A percentile compares a stretch with the other conserved stretches of the same genome.
Evolutionary conservation across 345 rosid species (phyloP).

Genomic region (Noccaea caerulescens): DNA sequence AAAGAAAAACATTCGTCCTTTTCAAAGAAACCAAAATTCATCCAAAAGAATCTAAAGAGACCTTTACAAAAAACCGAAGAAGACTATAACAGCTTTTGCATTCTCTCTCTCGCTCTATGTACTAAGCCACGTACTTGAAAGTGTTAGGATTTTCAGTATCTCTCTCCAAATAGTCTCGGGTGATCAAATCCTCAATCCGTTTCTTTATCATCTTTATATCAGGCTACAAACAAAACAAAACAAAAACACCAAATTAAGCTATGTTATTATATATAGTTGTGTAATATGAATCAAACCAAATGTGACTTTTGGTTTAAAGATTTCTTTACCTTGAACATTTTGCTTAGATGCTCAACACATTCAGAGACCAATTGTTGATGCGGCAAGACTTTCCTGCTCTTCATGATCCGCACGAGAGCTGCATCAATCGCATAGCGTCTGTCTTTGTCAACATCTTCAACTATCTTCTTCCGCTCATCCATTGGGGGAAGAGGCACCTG

Average conservation of each 20-base stretch:
- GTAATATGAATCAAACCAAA: background rate
- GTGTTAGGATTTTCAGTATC: constrained; percentile 61
- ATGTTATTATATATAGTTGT: background rate
- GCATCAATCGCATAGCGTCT: constrained; percentile 88
- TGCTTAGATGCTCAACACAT: constrained; percentile 82
- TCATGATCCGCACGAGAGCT: constrained; percentile 90
- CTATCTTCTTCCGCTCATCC: constrained; percentile 83
- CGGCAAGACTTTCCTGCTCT: constrained; percentile 72
- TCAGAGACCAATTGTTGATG: constrained; percentile 77
- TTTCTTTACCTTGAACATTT: constrained; percentile 68
- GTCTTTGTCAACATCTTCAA: constrained; percentile 83
- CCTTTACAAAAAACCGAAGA: background rate
- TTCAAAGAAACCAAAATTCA: too few relatives aligned
- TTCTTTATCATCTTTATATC: constrained; percentile 88
- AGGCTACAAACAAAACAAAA: constrained; percentile 42
- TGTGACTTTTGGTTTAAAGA: background rate
- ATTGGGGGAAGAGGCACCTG: constrained; percentile 70
- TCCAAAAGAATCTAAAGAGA: background rate
- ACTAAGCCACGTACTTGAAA: constrained; percentile 70
- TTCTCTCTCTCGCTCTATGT: background rate
- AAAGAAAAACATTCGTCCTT: too few relatives aligned
- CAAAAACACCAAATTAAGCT: background rate
- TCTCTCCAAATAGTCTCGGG: constrained; percentile 77
- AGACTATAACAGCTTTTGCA: background rate
- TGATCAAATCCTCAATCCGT: constrained; percentile 78